These are phyloP conservation scores for Mimosa pudica DNA, from an alignment of 306 rosid species.

Conservation along the genomic window DNA sequence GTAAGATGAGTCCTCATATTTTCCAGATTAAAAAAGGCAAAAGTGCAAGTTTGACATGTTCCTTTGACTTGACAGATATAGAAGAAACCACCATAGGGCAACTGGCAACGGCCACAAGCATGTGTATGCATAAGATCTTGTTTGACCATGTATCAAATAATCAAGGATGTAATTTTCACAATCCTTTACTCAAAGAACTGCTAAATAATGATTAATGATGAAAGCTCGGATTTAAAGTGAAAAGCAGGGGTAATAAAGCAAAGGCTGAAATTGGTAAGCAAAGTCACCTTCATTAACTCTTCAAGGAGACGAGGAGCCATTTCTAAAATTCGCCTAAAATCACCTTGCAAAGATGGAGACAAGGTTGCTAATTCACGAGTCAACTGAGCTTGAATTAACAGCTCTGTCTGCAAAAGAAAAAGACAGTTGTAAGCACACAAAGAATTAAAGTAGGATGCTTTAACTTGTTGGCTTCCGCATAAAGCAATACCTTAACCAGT, in stretches of 20 bases:
- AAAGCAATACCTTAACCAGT: slow-evolving; percentile 75
- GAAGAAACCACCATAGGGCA: neutral
- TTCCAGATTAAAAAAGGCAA: neutral
- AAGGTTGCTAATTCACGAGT: slow-evolving; percentile 72
- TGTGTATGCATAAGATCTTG: slow-evolving; percentile 2
- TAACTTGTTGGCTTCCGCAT: slow-evolving; percentile 15
- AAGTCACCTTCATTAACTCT: slow-evolving; percentile 92
- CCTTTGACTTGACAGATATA: slow-evolving; percentile 17
- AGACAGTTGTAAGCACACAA: slow-evolving; percentile 39
- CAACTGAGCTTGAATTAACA: slow-evolving; percentile 95
- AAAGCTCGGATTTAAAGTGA: slow-evolving; percentile 16
- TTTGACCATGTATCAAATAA: neutral
- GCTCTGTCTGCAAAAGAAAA: slow-evolving; percentile 70
- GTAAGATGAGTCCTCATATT: slow-evolving; percentile 7
- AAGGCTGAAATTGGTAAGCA: slow-evolving; percentile 32
- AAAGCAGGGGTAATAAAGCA: slow-evolving; percentile 21
- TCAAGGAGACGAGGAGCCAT: slow-evolving; percentile 97
- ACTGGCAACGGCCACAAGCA: slow-evolving; percentile 7
- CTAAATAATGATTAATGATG: neutral
- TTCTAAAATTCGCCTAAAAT: slow-evolving; percentile 84
- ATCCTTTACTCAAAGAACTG: slow-evolving; percentile 4
- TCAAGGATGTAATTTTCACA: slow-evolving; percentile 5
- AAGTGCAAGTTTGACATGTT: slow-evolving; percentile 1
- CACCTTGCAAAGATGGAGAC: slow-evolving; percentile 78
- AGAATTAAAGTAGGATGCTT: slow-evolving; percentile 31